Conservation (phyloP, 164 flowering plant genomes). For the Vitis cinerea region DNA sequence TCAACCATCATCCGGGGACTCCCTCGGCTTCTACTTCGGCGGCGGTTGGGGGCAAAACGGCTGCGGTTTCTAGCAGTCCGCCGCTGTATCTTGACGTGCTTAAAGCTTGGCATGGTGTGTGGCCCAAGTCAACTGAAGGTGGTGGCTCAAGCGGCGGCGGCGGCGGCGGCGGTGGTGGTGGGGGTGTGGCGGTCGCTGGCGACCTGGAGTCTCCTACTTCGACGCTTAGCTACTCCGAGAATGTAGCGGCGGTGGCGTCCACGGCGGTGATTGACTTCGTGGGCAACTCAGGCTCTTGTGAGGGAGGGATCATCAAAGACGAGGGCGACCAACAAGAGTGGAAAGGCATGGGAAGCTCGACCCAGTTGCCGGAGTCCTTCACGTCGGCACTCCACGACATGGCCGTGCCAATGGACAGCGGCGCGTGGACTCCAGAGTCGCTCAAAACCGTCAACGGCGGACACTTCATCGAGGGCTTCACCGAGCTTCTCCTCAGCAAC, state of each 20-base stretch:
- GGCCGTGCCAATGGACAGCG: slow-evolving; percentile 18
- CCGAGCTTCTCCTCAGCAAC: slow-evolving; percentile 45
- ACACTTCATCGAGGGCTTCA: slow-evolving; percentile 39
- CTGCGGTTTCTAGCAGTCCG: not conserved
- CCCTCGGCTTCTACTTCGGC: slow-evolving; percentile 8
- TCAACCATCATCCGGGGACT: slow-evolving; percentile 4
- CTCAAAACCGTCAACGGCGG: slow-evolving; percentile 6
- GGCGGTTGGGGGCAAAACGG: slow-evolving; percentile 1
- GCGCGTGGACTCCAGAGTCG: slow-evolving; percentile 22
- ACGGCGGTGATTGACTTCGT: slow-evolving; percentile 33
- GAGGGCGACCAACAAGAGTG: slow-evolving; percentile 39
- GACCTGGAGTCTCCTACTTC: slow-evolving; percentile 79
- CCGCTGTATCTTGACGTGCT: slow-evolving; percentile 42
- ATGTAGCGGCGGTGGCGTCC: slow-evolving; percentile 14
- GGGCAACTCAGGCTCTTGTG: slow-evolving; percentile 31
- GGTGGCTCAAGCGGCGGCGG: not conserved
- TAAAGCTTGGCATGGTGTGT: slow-evolving; percentile 44
- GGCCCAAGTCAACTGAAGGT: slow-evolving; percentile 21
- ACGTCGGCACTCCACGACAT: slow-evolving; percentile 25
- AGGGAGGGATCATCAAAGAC: slow-evolving; percentile 30
- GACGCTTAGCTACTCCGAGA: slow-evolving; percentile 51
- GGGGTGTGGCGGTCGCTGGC: not conserved
- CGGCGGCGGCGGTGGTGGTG: not conserved
- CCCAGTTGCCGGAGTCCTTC: slow-evolving; percentile 23
- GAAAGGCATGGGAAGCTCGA: slow-evolving; percentile 19